These are phyloP conservation scores for Colletotrichum ledebouriae DNA, from an alignment of 2,329 filamentous ascomycete genomes.

Conservation along the genomic window DNA sequence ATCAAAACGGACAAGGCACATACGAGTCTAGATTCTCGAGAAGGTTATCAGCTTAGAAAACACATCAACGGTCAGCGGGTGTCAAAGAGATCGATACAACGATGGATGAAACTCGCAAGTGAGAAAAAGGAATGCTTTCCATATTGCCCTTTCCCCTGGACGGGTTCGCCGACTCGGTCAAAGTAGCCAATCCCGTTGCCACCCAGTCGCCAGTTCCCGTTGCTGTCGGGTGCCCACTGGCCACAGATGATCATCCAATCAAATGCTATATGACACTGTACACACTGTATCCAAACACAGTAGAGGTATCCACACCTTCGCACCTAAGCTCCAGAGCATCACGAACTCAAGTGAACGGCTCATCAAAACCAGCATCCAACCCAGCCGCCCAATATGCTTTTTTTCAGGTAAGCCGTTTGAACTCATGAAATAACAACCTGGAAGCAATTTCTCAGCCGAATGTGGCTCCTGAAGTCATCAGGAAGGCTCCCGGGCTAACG, in stretches of 20 bases:
- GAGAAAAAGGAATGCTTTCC: background rate
- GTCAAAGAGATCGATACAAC: background rate
- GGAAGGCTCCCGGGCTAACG: constrained; percentile 14
- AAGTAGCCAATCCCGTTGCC: constrained; percentile 20
- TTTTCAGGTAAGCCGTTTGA: constrained; percentile 56
- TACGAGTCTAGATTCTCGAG: background rate
- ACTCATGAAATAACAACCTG: background rate
- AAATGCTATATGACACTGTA: background rate
- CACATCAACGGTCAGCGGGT: background rate
- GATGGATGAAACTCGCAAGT: background rate
- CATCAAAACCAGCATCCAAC: constrained; percentile 27
- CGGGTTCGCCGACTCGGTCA: constrained; percentile 22
- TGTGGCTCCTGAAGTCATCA: background rate
- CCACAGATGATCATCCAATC: constrained; percentile 8
- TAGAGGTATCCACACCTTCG: constrained; percentile 22
- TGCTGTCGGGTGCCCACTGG: background rate
- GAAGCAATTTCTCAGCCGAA: background rate
- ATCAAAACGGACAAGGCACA: no score
- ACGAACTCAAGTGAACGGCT: constrained; percentile 33
- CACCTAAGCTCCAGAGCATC: constrained; percentile 29
- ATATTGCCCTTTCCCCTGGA: constrained; percentile 22
- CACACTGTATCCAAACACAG: constrained; percentile 21
- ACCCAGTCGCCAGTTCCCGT: background rate
- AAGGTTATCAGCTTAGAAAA: background rate
- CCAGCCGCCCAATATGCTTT: constrained; percentile 55